phyloP scores from a whole-genome alignment of 164 flowering plant genomes.

The Stephania yunnanensis region DNA sequence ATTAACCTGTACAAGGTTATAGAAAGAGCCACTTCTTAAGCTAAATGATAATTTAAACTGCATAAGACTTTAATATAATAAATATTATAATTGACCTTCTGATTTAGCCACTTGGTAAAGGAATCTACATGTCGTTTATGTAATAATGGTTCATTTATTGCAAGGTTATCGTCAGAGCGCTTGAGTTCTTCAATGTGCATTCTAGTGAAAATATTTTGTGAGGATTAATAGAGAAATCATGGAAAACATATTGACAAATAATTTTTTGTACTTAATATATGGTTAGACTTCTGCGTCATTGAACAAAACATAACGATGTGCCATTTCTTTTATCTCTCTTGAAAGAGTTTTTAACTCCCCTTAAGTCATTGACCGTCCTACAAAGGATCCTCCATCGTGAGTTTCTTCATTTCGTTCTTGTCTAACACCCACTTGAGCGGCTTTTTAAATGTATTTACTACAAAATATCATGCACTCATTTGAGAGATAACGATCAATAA shows the following conservation, averaged over 20 bases:
- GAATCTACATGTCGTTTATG: not conserved
- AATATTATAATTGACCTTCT: not conserved
- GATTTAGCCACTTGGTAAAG: not conserved
- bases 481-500: not conserved
- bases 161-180: not conserved
- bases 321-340: not conserved
- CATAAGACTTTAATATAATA: too few relatives aligned
- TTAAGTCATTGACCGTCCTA: not conserved
- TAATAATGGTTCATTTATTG: not conserved
- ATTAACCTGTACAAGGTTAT: not conserved
- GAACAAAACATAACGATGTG: not conserved
- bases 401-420: not conserved
- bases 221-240: not conserved
- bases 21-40: not conserved
- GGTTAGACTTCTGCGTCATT: not conserved
- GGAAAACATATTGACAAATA: too few relatives aligned
- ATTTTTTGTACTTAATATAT: too few relatives aligned
- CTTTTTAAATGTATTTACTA: not conserved
- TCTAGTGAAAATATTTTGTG: not conserved
- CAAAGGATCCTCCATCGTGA: not conserved
- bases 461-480: not conserved
- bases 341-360: not conserved
- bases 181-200: not conserved
- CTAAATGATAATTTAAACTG: too few relatives aligned
- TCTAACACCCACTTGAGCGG: not conserved